Evolutionary conservation across 805 yeast genomes (phyloP), one percentile per base, ranked within the genome.

Genomic region (Dipodascus albidus): DNA sequence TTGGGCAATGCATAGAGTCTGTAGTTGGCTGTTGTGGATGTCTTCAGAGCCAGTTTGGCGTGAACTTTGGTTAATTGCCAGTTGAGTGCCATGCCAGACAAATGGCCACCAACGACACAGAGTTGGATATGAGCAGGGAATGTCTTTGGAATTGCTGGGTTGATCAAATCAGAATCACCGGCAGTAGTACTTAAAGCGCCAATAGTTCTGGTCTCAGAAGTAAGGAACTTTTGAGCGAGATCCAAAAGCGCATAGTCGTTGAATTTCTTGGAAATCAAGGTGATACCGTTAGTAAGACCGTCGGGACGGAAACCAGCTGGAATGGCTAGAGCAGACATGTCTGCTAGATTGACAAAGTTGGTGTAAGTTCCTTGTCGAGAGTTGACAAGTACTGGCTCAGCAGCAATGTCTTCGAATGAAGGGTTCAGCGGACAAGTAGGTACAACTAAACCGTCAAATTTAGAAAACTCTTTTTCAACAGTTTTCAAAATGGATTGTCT

Each of bases 351-450:
- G 62, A 87, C 96, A 67, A 93, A 93, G 71, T 91, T 91, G 27
- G 98, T 91, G 83, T 96, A 91, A n/a, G 96, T 89, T 31, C 99
- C 99, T 72, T 93, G 99, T 64, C 76, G 75, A 3, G 97, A 87
- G 74, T 91, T 91, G 62, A 89, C 80, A 49, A 74, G 67, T 27
- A 93, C 74, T 2, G 98, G 98, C 65, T 90, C 96, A 4, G 74
- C 70, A 56, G 73, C 79, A 23, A 91, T 80, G 55, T 85, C 81
- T 49, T 74, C 81, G 51, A 90, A 79, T 3, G 89, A 80, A 50
- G 98, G 98, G 63, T 85, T 89, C 61, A 91, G 74, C 3, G 98
- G 98, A 60, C 95, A 87, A 3, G 98, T 91, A 53, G 99, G 99
- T 33, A 91, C 91, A 47, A 90, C 74, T 54, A 90, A 67, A 11